Evolutionary conservation across 768 basidiomycete species (phyloP).

Genomic region (Leccinellum luteum): DNA sequence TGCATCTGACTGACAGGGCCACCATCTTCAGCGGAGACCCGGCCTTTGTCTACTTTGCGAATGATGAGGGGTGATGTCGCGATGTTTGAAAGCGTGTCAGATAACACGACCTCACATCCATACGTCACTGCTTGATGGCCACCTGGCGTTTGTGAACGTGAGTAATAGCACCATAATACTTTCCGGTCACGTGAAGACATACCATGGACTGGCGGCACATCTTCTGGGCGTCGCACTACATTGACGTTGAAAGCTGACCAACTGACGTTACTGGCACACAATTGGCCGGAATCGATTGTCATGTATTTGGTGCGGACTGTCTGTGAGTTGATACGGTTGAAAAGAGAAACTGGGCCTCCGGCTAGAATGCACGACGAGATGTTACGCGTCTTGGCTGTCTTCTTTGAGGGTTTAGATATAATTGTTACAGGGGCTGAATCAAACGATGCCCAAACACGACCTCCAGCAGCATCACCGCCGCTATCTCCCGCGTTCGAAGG

Average conservation of each 20-base stretch:
- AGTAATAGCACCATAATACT: constrained; percentile 35
- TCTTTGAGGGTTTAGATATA: constrained; percentile 96
- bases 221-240: constrained; percentile 73
- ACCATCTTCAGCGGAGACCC: constrained; percentile 82
- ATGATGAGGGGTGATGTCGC: constrained; percentile 84
- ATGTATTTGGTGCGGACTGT: constrained; percentile 97
- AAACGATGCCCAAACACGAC: constrained; percentile 87
- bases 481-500: constrained; percentile 46
- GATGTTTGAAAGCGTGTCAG: constrained; percentile 82
- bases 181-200: constrained; percentile 53
- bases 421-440: constrained; percentile 90
- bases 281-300: constrained; percentile 81
- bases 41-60: constrained; percentile 89
- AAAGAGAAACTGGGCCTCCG: constrained; percentile 86
- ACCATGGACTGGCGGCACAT: constrained; percentile 60
- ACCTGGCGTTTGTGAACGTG: constrained; percentile 44
- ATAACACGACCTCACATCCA: constrained; percentile 83
- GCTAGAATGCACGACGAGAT: constrained; percentile 88
- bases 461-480: constrained; percentile 36
- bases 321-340: constrained; percentile 96
- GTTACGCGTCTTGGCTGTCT: constrained; percentile 93
- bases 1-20: constrained; percentile 97
- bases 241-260: constrained; percentile 97
- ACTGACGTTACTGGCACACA: constrained; percentile 85
- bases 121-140: constrained; percentile 88